Percentiles rank a stretch among this genome's conserved stretches.
Evolutionary conservation across 2,329 filamentous ascomycete species (phyloP).

Genomic region (Pseudogymnoascus sp.): DNA sequence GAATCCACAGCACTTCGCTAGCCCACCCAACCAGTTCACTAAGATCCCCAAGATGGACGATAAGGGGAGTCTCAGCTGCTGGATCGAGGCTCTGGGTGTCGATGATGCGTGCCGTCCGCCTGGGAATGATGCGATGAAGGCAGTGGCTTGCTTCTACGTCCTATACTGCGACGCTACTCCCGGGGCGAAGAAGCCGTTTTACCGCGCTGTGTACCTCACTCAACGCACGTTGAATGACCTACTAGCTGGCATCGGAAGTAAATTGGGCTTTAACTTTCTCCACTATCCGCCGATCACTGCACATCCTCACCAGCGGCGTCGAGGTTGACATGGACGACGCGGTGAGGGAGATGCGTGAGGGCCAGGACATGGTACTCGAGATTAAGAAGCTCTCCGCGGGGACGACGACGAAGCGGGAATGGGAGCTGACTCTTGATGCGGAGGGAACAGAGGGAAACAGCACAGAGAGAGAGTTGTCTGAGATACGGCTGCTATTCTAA

Average conservation of each 20-base stretch:
- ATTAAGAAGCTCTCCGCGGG: conserved; percentile 37
- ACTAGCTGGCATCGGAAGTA: conserved; percentile 62
- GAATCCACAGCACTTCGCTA: conserved; percentile 35
- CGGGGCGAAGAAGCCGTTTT: conserved; percentile 47
- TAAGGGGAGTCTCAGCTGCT: conserved; percentile 63
- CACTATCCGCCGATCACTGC: conserved; percentile 64
- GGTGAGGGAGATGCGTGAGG: conserved; percentile 74
- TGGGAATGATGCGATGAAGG: conserved; percentile 59
- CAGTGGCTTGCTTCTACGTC: conserved; percentile 84
- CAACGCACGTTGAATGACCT: conserved; percentile 71
- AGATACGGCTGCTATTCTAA: too few relatives aligned
- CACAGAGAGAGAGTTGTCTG: too few relatives aligned
- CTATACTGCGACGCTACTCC: conserved; percentile 47
- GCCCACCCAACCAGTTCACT: conserved; percentile 43
- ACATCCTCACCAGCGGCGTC: conserved; percentile 65
- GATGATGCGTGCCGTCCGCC: conserved; percentile 79
- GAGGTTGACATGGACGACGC: conserved; percentile 86
- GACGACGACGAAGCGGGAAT: too few relatives aligned
- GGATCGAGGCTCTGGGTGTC: conserved; percentile 89
- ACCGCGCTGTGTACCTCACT: conserved; percentile 80
- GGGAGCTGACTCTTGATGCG: too few relatives aligned
- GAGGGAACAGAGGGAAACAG: too few relatives aligned
- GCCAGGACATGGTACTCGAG: conserved; percentile 82
- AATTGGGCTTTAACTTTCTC: conserved; percentile 73
- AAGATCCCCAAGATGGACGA: conserved; percentile 52